Conservation (phyloP, 164 flowering plant species). For the Kingdonia uniflora region DNA sequence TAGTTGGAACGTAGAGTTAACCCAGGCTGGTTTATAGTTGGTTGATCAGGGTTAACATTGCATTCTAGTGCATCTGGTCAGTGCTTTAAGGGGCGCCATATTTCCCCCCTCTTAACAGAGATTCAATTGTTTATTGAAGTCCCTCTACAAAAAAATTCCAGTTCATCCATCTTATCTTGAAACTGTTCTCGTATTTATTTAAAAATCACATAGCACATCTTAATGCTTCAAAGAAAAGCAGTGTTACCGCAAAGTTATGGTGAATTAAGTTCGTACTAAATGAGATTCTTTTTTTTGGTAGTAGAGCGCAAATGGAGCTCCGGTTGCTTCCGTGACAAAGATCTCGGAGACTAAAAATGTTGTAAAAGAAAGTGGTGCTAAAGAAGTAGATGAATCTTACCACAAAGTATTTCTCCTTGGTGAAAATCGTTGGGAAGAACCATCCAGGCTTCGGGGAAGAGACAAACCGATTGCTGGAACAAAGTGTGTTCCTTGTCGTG, state of each 20-base stretch:
- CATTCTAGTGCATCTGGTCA: no score
- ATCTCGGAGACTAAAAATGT: conserved; percentile 36
- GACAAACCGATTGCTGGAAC: conserved; percentile 19
- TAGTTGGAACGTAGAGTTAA: no score
- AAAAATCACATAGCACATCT: neutral
- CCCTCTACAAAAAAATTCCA: neutral
- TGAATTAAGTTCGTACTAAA: neutral
- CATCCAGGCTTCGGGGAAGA: conserved; percentile 52
- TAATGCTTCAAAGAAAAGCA: neutral
- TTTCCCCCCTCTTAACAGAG: no score
- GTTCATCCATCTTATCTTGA: neutral
- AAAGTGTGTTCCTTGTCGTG: conserved; percentile 67
- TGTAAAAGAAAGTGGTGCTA: conserved; percentile 26
- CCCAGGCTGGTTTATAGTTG: neutral
- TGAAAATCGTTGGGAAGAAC: conserved; percentile 96
- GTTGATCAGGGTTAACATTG: neutral
- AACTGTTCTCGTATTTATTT: neutral
- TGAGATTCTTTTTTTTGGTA: conserved; percentile 7
- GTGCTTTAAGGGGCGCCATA: no score
- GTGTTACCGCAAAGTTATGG: neutral
- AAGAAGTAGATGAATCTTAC: conserved; percentile 34
- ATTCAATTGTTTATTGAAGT: neutral
- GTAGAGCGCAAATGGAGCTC: conserved; percentile 56
- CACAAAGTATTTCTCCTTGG: conserved; percentile 88
- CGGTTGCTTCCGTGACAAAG: conserved; percentile 39